Evolutionary conservation across 257 asterid genomes (phyloP).

Genomic region (Lycium ferocissimum): DNA sequence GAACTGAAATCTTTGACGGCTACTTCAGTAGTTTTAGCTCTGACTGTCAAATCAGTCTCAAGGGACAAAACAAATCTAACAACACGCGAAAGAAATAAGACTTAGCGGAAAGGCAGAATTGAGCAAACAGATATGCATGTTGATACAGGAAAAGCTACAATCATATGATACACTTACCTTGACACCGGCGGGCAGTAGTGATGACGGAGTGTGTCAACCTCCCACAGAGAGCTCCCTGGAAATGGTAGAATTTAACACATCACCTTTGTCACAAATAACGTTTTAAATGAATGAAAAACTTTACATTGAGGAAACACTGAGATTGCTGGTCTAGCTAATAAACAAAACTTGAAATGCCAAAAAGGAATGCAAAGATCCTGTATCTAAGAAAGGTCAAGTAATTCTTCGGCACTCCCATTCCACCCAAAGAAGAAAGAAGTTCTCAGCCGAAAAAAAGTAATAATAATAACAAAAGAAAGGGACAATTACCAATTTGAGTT

Average conservation of each 20-base stretch:
- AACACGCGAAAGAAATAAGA: not conserved
- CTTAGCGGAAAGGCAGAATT: not conserved
- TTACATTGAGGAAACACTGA: not conserved
- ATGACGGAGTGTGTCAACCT: constrained; percentile 80
- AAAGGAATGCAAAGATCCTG: not conserved
- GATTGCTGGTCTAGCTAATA: not conserved
- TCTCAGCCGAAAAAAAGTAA: not conserved
- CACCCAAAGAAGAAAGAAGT: not conserved
- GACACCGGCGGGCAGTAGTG: constrained; percentile 92
- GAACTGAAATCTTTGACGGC: constrained; percentile 81
- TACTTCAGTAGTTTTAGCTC: constrained; percentile 77
- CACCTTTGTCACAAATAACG: not conserved
- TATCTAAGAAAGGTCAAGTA: not conserved
- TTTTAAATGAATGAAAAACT: not conserved
- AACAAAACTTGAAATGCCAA: not conserved
- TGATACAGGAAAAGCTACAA: not conserved
- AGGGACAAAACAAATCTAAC: constrained; percentile 78
- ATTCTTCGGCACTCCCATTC: not conserved
- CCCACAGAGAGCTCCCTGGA: constrained; percentile 97
- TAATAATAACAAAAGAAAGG: not conserved
- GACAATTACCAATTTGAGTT: not conserved
- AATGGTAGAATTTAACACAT: constrained; percentile 34
- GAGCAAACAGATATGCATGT: not conserved
- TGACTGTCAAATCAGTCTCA: constrained; percentile 79
- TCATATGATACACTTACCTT: constrained; percentile 49